Percentiles rank a stretch among this genome's conserved stretches.
These are phyloP conservation scores for Physcomitrium patens DNA, from an alignment of 225 moss, liverwort and hornwort species.

Conservation along the genomic window DNA sequence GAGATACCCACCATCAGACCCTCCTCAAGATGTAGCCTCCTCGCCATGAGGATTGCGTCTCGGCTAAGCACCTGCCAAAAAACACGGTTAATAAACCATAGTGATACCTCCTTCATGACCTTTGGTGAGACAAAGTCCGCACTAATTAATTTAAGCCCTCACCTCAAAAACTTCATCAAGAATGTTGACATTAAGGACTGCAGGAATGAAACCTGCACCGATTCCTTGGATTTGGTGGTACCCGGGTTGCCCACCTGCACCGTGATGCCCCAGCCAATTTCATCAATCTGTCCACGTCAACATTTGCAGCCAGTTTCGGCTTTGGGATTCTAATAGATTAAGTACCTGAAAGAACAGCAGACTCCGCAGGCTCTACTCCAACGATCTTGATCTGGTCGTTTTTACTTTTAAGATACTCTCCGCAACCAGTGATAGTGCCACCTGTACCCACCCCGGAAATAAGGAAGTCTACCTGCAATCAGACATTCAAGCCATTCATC, in stretches of 20 bases:
- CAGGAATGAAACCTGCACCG: constrained; percentile 76
- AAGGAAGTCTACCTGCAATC: constrained; percentile 64
- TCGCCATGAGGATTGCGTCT: constrained; percentile 69
- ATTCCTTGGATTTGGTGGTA: constrained; percentile 87
- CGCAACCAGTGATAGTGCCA: constrained; percentile 78
- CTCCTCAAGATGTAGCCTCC: constrained; percentile 67
- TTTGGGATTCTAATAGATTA: background rate
- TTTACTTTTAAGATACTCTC: constrained; percentile 68
- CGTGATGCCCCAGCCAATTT: constrained; percentile 31
- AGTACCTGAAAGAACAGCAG: constrained; percentile 70
- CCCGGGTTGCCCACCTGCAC: constrained; percentile 68
- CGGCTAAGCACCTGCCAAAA: constrained; percentile 65
- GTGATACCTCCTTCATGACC: constrained; percentile 13
- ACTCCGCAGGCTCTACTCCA: constrained; percentile 77
- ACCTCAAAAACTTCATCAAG: constrained; percentile 77
- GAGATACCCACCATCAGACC: constrained; percentile 82
- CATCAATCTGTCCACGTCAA: constrained; percentile 32
- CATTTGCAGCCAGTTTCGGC: background rate
- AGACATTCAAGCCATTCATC: background rate
- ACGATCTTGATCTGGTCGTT: constrained; percentile 69
- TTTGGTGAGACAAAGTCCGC: constrained; percentile 14
- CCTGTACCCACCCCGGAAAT: constrained; percentile 79
- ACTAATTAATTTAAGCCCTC: constrained; percentile 30
- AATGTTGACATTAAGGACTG: constrained; percentile 64
- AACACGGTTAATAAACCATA: constrained; percentile 11